phyloP scores from a whole-genome alignment of 345 rosid species.

The Citrus sinensis region DVS_A1.0 CM039169.1:29957501-29958000 shows the following conservation, averaged over 20 bases:
- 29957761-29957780: conserved; percentile 52
- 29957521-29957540: conserved; percentile 3
- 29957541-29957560: conserved; percentile 70
- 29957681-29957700: conserved; percentile 91
- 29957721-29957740: conserved; percentile 85
- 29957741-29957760: conserved; percentile 85
- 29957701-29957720: conserved; percentile 91
- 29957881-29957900: neutral
- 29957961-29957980: too few species aligned
- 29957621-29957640: conserved; percentile 99
- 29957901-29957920: neutral
- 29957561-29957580: conserved; percentile 96
- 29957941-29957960: neutral
- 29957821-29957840: conserved; percentile 31
- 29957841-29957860: neutral
- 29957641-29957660: conserved; percentile 98
- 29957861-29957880: neutral
- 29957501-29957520: neutral
- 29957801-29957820: conserved; percentile 50
- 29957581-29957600: conserved; percentile 99
- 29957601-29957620: conserved; percentile 95
- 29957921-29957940: neutral
- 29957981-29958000: neutral
- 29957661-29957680: conserved; percentile 98
- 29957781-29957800: conserved; percentile 47